These are phyloP conservation scores for Chenopodium formosanum DNA, from an alignment of 148 eudicot genomes.

Conservation along the genomic window DNA sequence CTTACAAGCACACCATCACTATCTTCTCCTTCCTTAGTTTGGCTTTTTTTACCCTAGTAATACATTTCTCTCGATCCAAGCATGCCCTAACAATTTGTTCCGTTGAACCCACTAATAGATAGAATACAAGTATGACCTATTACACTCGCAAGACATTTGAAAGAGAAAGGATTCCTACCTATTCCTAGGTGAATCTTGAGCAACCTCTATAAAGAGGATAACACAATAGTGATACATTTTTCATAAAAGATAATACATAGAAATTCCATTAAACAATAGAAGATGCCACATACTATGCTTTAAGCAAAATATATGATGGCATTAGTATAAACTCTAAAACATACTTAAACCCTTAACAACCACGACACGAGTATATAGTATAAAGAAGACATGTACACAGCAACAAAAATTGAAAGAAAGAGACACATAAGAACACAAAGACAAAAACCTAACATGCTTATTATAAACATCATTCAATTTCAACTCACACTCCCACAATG, in stretches of 20 bases:
- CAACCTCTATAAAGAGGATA: not conserved
- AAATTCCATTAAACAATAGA: not conserved
- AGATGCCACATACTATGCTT: not conserved
- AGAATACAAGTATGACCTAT: too few species aligned
- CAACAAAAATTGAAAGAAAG: not conserved
- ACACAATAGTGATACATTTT: too few species aligned
- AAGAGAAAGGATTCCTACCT: not conserved
- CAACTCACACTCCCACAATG: not conserved
- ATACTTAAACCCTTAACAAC: not conserved
- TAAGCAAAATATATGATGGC: not conserved
- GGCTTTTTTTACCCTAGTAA: too few species aligned
- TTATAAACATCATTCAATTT: not conserved
- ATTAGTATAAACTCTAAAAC: not conserved
- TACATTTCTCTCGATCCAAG: too few species aligned
- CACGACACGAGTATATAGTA: too few species aligned
- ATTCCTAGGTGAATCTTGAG: not conserved
- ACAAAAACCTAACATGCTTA: constrained; percentile 17
- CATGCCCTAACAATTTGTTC: too few species aligned
- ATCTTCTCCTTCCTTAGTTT: too few species aligned
- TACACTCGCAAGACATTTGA: not conserved
- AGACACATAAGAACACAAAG: not conserved
- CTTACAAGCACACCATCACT: too few species aligned
- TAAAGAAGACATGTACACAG: too few species aligned
- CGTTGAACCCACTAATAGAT: too few species aligned
- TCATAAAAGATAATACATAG: too few species aligned